phyloP scores from a whole-genome alignment of 495 filamentous ascomycete genomes.

The Niebla homalea region DNA sequence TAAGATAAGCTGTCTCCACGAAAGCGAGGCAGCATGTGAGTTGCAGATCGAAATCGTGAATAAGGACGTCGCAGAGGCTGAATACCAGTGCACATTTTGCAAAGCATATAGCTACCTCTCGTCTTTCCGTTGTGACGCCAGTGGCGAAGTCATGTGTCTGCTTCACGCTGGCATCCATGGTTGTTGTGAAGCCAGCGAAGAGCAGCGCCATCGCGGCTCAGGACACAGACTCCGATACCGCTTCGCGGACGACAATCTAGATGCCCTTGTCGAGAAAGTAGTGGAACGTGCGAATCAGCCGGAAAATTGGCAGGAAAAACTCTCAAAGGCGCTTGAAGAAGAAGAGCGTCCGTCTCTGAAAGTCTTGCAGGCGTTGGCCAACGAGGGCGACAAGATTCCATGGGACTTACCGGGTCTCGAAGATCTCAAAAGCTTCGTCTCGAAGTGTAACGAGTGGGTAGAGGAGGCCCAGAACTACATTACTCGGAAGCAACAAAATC shows the following conservation, averaged over 20 bases:
- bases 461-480: constrained; percentile 96
- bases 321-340: constrained; percentile 69
- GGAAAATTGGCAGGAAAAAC: constrained; percentile 82
- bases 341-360: constrained; percentile 76
- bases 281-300: constrained; percentile 76
- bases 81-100: constrained; percentile 83
- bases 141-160: constrained; percentile 66
- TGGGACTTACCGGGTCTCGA: constrained; percentile 78
- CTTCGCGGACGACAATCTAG: constrained; percentile 56
- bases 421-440: constrained; percentile 76
- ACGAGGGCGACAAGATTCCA: constrained; percentile 94
- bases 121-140: constrained; percentile 68
- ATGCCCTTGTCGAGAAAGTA: constrained; percentile 55
- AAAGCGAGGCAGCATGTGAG: constrained; percentile 24
- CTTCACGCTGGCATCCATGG: constrained; percentile 62
- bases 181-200: constrained; percentile 57
- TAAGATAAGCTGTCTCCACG: constrained; percentile 24
- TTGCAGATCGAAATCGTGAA: constrained; percentile 43
- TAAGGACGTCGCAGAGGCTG: constrained; percentile 70
- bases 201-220: constrained; percentile 45
- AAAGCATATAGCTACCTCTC: constrained; percentile 88
- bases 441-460: constrained; percentile 93
- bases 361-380: constrained; percentile 66
- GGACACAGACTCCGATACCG: constrained; percentile 62
- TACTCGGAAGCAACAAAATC: constrained; percentile 94